Evolutionary conservation across 2,329 filamentous ascomycete genomes (phyloP), one percentile per base, ranked within the genome.

Genomic region (Aspergillaceae sp.): DNA sequence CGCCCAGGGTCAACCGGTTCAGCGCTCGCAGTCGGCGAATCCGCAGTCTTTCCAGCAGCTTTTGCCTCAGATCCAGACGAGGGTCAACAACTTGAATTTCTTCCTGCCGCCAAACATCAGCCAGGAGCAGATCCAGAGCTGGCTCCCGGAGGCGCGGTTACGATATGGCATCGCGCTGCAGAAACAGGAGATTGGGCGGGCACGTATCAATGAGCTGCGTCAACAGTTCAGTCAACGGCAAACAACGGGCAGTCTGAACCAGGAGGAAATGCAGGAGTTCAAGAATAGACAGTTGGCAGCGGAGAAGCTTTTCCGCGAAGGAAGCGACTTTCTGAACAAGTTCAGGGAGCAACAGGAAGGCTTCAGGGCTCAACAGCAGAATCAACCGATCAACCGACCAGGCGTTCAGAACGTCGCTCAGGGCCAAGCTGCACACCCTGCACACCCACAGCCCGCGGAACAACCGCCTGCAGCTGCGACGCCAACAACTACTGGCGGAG

Each of bases 131-230:
- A 62, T 66, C 3, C 64, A 70, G 44, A 64, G 61, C 19, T 75
- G 72, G 71, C 58, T 75, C 42, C 61, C 62, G 7, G 72, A 75
- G 51, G 71, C 71, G 30, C 71, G 67, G 49, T 53, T 69, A 40
- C 64, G 71, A 51, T 73, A 73, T 56, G 73, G 71, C 27, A 67
- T 72, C 46, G 68, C 70, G 7, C 59, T 75, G 28, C 71, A 75
- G 53, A 73, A 71, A 49, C 66, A 72, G 45, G 72, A 75, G 49
- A 62, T 71, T 10, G 70, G 69, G n/a, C 65, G 66, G 45, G 62
- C 61, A n/a, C 67, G 69, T 29, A 59, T 72, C 42, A 52, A 58
- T 19, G 70, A 74, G 38, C 49, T 75, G 29, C 64, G 69, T 27
- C 55, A 66, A 30, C 63, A 67, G 44, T 65, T 64, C 42, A 49